Base-by-base conservation (phyloP, 192 early-diverging fungal species). In the Coemansia umbellata region DNA sequence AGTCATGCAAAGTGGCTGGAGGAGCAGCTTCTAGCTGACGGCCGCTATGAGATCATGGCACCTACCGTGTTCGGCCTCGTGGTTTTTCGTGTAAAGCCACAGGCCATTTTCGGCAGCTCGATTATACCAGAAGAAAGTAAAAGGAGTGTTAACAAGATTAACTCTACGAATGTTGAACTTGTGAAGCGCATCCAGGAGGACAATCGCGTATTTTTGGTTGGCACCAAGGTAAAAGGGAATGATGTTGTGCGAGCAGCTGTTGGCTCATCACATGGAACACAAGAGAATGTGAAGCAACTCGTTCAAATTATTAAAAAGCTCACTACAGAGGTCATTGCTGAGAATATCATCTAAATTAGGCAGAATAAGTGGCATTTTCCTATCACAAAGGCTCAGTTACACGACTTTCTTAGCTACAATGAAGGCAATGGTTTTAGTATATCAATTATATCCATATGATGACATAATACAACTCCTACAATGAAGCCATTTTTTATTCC, bases 31-130 rank as follows among this genome's bases (percentile, higher is more conserved):
- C 8, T 59, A 2, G 53, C 24, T 1, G 73, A 81, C 36, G 63
- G 66, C 8, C 67, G 73, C 11, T 81, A 81, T 43, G 72, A 78
- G 32, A 61, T 82, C 6, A 30, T 79, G 24, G 53, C 56, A 1
- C 73, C 68, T 0, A 50, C 61, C 3, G 53, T 62, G 5, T 80
- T 82, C 69, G 62, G 61, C 0, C 63, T 82, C 15, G 69, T 74
- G 6, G 70, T 76, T 3, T 74, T 82, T 53, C 58, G 80, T 8
- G 40, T 82, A 27, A 72, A 60, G 37, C 58, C 71, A 5, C 24
- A 32, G 22, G 57, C 45, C n/a, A 19, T 75, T n/a, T n/a, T 22
- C 14, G 19, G 18, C 8, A 37, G 15, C 23, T 21, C 9, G n/a
- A n/a, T n/a, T n/a, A n/a, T n/a, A n/a, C n/a, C n/a, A n/a, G n/a